Evolutionary conservation across 2,329 filamentous ascomycete genomes (phyloP).

Genomic region (Botrytis tulipae): DNA sequence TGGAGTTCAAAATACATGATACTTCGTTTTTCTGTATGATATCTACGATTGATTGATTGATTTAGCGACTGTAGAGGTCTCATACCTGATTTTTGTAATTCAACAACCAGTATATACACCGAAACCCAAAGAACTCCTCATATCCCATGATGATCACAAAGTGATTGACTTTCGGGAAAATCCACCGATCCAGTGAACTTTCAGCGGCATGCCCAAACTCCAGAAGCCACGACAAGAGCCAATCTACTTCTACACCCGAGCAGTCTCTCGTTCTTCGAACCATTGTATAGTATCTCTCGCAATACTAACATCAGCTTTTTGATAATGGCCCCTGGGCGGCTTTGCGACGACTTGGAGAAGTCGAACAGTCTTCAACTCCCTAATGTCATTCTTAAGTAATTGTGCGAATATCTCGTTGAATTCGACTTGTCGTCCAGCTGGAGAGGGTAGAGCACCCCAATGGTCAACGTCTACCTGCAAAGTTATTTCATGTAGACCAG

Average conservation of each 20-base stretch:
- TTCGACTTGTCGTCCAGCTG: no score
- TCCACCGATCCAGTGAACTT: neutral
- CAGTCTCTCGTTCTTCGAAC: neutral
- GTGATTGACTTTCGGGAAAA: no score
- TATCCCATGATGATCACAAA: neutral
- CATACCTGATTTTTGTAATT: neutral
- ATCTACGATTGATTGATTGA: neutral
- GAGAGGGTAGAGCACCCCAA: no score
- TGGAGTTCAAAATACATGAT: neutral
- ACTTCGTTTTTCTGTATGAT: neutral
- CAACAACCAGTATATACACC: neutral
- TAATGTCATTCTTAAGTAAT: neutral
- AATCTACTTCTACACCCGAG: neutral
- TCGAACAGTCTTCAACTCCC: neutral
- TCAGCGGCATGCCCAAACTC: no score
- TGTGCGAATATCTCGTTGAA: neutral
- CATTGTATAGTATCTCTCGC: neutral
- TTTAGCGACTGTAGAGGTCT: rapidly evolving
- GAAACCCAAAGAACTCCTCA: neutral
- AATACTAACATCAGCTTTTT: neutral
- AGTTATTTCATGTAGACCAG: neutral
- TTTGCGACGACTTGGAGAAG: neutral
- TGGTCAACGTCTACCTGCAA: neutral
- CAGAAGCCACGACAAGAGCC: neutral
- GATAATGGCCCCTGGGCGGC: neutral